Evolutionary conservation across 495 filamentous ascomycete genomes (phyloP).

Genomic region (Neurospora discreta): DNA sequence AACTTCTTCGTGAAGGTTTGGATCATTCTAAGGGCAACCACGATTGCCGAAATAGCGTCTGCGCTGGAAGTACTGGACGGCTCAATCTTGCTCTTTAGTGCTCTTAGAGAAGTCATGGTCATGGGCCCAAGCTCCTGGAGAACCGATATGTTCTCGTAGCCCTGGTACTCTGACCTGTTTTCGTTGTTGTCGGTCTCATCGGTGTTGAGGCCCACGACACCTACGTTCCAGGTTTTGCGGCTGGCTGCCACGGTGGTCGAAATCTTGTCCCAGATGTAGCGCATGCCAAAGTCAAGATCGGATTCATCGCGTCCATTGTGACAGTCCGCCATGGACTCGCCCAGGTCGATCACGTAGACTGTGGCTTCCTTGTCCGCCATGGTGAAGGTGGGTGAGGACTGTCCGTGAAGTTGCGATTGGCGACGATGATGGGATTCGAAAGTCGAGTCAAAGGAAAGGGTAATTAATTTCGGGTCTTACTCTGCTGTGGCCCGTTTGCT

Average conservation of each 20-base stretch:
- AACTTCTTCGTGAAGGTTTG: conserved; percentile 67
- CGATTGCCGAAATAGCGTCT: conserved; percentile 77
- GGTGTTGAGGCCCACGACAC: conserved; percentile 74
- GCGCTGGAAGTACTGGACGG: conserved; percentile 48
- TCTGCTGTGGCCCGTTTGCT: neutral
- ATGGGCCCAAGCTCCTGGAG: conserved; percentile 60
- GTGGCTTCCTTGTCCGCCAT: conserved; percentile 96
- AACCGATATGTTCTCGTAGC: conserved; percentile 69
- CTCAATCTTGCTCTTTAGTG: conserved; percentile 51
- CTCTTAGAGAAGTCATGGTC: conserved; percentile 56
- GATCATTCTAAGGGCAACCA: conserved; percentile 83
- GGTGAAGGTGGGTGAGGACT: conserved; percentile 2
- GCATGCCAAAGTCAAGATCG: conserved; percentile 82
- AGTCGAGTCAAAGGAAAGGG: neutral
- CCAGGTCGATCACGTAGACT: conserved; percentile 84
- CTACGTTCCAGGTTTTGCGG: conserved; percentile 69
- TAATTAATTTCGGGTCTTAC: neutral
- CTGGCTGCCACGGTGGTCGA: conserved; percentile 70
- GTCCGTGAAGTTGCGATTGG: neutral
- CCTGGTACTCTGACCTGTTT: conserved; percentile 39
- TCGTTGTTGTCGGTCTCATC: conserved; percentile 66
- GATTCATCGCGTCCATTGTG: conserved; percentile 63
- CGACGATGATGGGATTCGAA: neutral
- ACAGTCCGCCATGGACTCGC: conserved; percentile 66
- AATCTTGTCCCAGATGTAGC: conserved; percentile 95